Percentiles rank a stretch among this genome's conserved stretches.
Evolutionary conservation across 2,329 filamentous ascomycete species (phyloP).

Genomic region (Hypoxylon sp.): DNA sequence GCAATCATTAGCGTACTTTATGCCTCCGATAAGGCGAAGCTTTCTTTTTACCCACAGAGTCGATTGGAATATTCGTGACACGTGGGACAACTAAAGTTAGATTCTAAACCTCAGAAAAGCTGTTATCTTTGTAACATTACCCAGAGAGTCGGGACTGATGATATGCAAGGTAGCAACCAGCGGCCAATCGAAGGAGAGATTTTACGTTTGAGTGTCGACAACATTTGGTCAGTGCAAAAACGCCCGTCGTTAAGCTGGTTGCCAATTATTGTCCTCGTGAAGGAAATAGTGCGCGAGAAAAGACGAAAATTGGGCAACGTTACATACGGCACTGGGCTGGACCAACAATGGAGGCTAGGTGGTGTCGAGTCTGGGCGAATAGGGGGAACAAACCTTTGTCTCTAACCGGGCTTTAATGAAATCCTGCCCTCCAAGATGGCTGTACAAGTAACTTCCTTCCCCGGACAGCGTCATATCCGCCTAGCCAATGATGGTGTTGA

Average conservation of each 20-base stretch:
- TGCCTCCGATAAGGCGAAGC: neutral
- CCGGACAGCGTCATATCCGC: slow-evolving; percentile 36
- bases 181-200: slow-evolving; percentile 24
- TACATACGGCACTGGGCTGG: slow-evolving; percentile 44
- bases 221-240: slow-evolving; percentile 7
- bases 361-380: slow-evolving; percentile 18
- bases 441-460: slow-evolving; percentile 40
- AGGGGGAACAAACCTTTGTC: slow-evolving; percentile 12
- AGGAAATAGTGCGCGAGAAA: slow-evolving; percentile 11
- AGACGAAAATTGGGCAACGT: slow-evolving; percentile 47
- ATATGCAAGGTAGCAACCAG: slow-evolving; percentile 34
- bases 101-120: slow-evolving; percentile 3
- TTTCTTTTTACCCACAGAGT: neutral
- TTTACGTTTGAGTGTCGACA: slow-evolving; percentile 4
- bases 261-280: slow-evolving; percentile 15
- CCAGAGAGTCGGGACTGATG: slow-evolving; percentile 25
- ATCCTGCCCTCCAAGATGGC: slow-evolving; percentile 16
- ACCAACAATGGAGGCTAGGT: slow-evolving; percentile 6
- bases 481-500: slow-evolving; percentile 42
- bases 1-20: neutral
- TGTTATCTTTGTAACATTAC: slow-evolving; percentile 43
- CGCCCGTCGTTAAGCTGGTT: slow-evolving; percentile 14
- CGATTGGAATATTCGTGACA: slow-evolving; percentile 3
- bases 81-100: slow-evolving; percentile 3
- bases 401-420: slow-evolving; percentile 26